A percentile compares a stretch with the other conserved stretches of the same genome.
phyloP scores from a whole-genome alignment of 352 stramenopile species.

The Pythium pectinolyticum region DNA sequence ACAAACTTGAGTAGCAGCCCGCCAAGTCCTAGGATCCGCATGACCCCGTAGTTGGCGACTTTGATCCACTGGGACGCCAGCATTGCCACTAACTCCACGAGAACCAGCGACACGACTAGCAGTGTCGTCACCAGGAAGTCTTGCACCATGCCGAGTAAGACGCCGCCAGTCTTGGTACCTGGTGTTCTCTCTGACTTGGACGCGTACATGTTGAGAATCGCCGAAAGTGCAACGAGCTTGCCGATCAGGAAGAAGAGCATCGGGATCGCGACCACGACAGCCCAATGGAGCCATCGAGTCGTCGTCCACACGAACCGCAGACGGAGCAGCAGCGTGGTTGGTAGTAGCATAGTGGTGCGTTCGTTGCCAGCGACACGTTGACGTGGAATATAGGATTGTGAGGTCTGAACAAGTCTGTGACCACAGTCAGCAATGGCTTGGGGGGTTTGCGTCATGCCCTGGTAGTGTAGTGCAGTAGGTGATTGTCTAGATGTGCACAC shows the following conservation, averaged over 20 bases:
- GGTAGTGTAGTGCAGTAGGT: too few species aligned
- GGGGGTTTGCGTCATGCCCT: too few species aligned
- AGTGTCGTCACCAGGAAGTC: conserved; percentile 11
- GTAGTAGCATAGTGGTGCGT: too few species aligned
- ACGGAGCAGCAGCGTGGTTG: too few species aligned
- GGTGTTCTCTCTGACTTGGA: background rate
- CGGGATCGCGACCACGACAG: background rate
- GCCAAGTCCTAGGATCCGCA: background rate
- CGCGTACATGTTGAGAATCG: conserved; percentile 34
- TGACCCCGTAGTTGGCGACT: background rate
- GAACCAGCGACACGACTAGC: background rate
- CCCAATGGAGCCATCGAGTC: conserved; percentile 1
- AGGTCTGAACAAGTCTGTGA: too few species aligned
- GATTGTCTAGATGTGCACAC: too few species aligned
- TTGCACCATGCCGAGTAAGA: conserved; percentile 11
- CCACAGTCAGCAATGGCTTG: too few species aligned
- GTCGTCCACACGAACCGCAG: too few species aligned
- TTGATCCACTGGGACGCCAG: background rate
- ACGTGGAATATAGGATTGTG: too few species aligned
- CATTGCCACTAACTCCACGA: conserved; percentile 5
- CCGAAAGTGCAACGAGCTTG: conserved; percentile 22
- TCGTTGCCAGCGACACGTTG: too few species aligned
- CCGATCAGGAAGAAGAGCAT: conserved; percentile 40
- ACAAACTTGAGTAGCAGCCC: background rate
- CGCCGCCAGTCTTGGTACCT: conserved; percentile 1